These are phyloP conservation scores for Nitzschia sp. DNA, from an alignment of 108 stramenopile genomes.

Conservation along the genomic window DNA sequence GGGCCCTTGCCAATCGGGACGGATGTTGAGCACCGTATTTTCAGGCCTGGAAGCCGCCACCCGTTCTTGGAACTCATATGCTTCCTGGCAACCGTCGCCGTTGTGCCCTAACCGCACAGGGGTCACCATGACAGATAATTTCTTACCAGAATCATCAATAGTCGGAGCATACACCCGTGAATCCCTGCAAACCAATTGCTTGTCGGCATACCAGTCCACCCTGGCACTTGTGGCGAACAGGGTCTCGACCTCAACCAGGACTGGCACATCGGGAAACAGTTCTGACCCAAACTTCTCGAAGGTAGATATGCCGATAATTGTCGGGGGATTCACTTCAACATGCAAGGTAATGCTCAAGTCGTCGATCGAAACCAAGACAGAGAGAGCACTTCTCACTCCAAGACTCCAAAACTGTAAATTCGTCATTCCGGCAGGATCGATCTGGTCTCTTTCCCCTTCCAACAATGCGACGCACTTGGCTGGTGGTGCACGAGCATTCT, in stretches of 20 bases:
- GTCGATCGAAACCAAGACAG: background rate
- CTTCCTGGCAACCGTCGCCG: conserved; percentile 36
- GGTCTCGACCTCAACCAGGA: conserved; percentile 40
- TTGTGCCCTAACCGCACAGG: conserved; percentile 23
- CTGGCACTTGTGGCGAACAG: conserved; percentile 44
- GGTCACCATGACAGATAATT: conserved; percentile 16
- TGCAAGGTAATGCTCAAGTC: conserved; percentile 19
- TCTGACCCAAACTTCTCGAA: conserved; percentile 58
- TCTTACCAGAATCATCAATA: conserved; percentile 25
- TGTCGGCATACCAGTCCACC: conserved; percentile 69
- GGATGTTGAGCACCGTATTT: conserved; percentile 22
- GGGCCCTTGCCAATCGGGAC: conserved; percentile 9
- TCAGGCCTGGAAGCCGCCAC: conserved; percentile 20
- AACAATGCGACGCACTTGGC: background rate
- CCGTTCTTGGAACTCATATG: conserved; percentile 29
- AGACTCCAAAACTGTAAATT: conserved; percentile 8
- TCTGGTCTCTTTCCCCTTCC: background rate
- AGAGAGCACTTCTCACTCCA: background rate
- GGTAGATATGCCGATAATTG: conserved; percentile 47
- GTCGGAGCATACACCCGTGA: conserved; percentile 30
- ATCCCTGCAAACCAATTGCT: conserved; percentile 14
- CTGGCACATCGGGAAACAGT: conserved; percentile 56
- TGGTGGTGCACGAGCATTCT: background rate
- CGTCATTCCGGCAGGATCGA: background rate
- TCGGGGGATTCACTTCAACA: conserved; percentile 56